Percentiles rank a stretch among this genome's conserved stretches.
These are phyloP conservation scores for Monilinia polystroma DNA, from an alignment of 2,329 filamentous ascomycete genomes.

Conservation along the genomic window DNA sequence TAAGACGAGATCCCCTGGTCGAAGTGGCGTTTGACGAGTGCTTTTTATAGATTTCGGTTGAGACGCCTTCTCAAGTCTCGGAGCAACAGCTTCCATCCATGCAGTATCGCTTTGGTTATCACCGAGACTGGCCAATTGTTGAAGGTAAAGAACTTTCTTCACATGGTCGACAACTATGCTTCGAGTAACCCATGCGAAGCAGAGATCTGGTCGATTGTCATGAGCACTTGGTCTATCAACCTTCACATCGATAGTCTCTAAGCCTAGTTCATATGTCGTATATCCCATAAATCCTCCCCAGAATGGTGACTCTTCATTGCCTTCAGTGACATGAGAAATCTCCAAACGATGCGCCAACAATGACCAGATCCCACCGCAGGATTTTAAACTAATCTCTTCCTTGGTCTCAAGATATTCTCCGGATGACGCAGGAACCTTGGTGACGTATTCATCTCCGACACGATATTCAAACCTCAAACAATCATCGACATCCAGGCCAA, in stretches of 20 bases:
- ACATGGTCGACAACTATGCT: constrained; percentile 65
- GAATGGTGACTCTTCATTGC: constrained; percentile 52
- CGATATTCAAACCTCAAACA: constrained; percentile 59
- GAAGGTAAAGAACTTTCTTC: constrained; percentile 55
- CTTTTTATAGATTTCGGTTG: constrained; percentile 19
- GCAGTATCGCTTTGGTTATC: constrained; percentile 37
- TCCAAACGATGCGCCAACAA: constrained; percentile 43
- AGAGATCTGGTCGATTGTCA: constrained; percentile 53
- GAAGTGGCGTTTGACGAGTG: constrained; percentile 9
- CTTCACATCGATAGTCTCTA: constrained; percentile 51
- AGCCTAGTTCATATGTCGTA: constrained; percentile 65
- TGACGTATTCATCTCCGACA: constrained; percentile 45
- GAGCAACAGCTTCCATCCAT: constrained; percentile 28
- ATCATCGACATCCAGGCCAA: constrained; percentile 62
- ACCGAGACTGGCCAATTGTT: constrained; percentile 49
- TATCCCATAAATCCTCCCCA: constrained; percentile 71
- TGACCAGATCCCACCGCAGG: constrained; percentile 38
- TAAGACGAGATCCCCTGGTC: constrained; percentile 14
- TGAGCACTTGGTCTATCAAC: constrained; percentile 24
- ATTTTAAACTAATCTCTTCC: constrained; percentile 23
- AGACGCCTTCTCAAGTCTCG: constrained; percentile 24
- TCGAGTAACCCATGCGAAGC: constrained; percentile 61
- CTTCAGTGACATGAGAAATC: constrained; percentile 42
- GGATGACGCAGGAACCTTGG: constrained; percentile 20
- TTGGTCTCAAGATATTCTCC: background rate